phyloP scores from a whole-genome alignment of 768 basidiomycete species.

The Hirschioporus abietinus region DNA sequence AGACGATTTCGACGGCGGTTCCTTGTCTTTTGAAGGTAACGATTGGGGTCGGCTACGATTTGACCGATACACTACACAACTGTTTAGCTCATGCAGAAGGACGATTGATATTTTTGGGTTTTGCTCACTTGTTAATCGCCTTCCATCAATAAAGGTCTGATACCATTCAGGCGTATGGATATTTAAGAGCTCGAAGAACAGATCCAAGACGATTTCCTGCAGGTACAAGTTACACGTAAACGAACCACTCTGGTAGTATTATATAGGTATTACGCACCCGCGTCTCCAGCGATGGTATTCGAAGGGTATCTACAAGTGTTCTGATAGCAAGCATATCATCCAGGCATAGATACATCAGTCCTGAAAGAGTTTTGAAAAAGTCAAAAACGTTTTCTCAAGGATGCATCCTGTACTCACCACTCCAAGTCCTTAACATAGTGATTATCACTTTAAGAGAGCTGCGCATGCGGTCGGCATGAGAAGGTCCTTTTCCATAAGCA shows the following conservation, averaged over 20 bases:
- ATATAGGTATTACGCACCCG: slow-evolving; percentile 47
- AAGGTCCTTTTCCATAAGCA: slow-evolving; percentile 78
- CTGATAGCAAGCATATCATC: slow-evolving; percentile 82
- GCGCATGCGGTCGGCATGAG: slow-evolving; percentile 75
- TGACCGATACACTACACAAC: slow-evolving; percentile 53
- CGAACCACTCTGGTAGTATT: neutral
- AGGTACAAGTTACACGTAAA: slow-evolving; percentile 7
- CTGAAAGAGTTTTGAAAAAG: slow-evolving; percentile 32
- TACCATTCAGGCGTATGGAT: slow-evolving; percentile 94
- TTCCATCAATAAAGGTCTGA: slow-evolving; percentile 84
- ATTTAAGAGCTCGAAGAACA: slow-evolving; percentile 90
- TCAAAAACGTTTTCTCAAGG: slow-evolving; percentile 4
- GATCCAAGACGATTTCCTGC: slow-evolving; percentile 88
- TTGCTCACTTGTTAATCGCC: slow-evolving; percentile 77
- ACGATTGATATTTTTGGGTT: slow-evolving; percentile 4
- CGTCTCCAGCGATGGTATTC: slow-evolving; percentile 83
- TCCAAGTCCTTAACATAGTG: slow-evolving; percentile 87
- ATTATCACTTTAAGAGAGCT: slow-evolving; percentile 74
- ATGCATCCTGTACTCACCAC: slow-evolving; percentile 51
- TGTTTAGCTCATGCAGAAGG: neutral
- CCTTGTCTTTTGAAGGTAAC: slow-evolving; percentile 19
- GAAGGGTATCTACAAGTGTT: slow-evolving; percentile 77
- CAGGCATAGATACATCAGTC: slow-evolving; percentile 91
- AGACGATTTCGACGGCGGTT: slow-evolving; percentile 27
- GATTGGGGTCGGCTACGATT: neutral